These are phyloP conservation scores for Haplographium delicatum DNA, from an alignment of 495 filamentous ascomycete genomes.

Conservation along the genomic window DNA sequence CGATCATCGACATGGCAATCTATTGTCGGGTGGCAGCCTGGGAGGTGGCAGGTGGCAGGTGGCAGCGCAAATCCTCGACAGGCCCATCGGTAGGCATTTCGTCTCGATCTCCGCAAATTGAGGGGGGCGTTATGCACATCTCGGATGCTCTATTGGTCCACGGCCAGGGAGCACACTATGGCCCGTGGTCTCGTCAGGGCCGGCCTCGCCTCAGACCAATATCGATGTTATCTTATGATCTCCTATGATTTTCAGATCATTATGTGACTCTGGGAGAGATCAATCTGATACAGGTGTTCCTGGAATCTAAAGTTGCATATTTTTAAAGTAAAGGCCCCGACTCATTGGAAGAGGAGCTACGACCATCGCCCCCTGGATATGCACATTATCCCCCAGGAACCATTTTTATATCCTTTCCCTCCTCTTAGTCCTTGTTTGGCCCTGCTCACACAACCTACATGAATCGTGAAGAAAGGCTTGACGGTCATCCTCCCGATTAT, in stretches of 20 bases:
- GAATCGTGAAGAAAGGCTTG: constrained; percentile 6
- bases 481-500: constrained; percentile 4
- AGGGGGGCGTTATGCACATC: constrained; percentile 1
- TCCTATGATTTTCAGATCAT: constrained; percentile 3
- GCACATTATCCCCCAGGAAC: constrained; percentile 10
- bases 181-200: constrained; percentile 3
- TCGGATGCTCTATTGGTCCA: background rate
- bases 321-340: background rate
- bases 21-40: constrained; percentile 9
- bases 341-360: background rate
- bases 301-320: constrained; percentile 18
- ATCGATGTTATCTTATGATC: background rate
- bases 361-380: background rate
- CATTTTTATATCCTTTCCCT: constrained; percentile 6
- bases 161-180: constrained; percentile 2
- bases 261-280: constrained; percentile 5
- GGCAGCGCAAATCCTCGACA: constrained; percentile 8
- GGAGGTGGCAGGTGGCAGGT: too few species aligned
- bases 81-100: constrained; percentile 11
- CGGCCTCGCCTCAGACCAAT: constrained; percentile 3
- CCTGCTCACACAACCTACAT: background rate
- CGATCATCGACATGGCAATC: background rate
- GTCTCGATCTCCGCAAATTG: constrained; percentile 19
- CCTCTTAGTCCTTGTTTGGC: constrained; percentile 1
- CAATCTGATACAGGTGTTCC: constrained; percentile 18